Evolutionary conservation across 2,329 filamentous ascomycete genomes (phyloP), one percentile per base, ranked within the genome.

Genomic region (Coniosporium tulheliwenetii): DNA sequence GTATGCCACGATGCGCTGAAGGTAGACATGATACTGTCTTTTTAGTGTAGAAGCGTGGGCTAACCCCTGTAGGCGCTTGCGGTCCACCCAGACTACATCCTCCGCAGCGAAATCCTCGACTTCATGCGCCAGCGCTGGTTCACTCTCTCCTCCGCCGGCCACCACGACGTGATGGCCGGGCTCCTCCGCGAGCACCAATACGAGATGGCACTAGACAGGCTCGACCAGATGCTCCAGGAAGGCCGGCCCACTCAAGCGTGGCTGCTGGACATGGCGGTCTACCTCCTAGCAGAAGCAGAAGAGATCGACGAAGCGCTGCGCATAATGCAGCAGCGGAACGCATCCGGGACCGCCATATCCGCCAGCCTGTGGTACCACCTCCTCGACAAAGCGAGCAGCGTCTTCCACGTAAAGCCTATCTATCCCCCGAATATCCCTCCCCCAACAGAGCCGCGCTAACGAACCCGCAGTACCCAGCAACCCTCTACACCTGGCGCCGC

Each of bases 11-110:
- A 75, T 45, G 75, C 80, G 2, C 62, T 95, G 33, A 75, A 77
- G 57, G 77, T 81, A 54, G 19, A 63, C 14, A 31, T 51, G 14
- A 36, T 30, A 29, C 26, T 41, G 12, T n/a, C 29, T 15, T 33
- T 36, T 38, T 8, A 32, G 19, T 15, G n/a, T 39, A 36, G 15
- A 33, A 31, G 26, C 33, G 33, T 26, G 30, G 38, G 8, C 16
- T 44, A 37, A 44, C 16, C 42, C 10, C 16, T 34, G 33, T 37
- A 81, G 67, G 79, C 74, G 5, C 67, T 95, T 16, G 75, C 83
- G 0, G 74, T 91, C 8, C 91, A 96, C 55, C 85, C 89, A 0
- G 83, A 96, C 58, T 89, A 93, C 50, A 49, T 85, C 5, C 63
- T 91, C 16, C 77, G 86, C 31, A 71, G 74, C 40, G 69, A 79